Evolutionary conservation across 2,329 filamentous ascomycete species (phyloP), one percentile per base, ranked within the genome.

Genomic region (Coleophoma eucalyptorum): DNA sequence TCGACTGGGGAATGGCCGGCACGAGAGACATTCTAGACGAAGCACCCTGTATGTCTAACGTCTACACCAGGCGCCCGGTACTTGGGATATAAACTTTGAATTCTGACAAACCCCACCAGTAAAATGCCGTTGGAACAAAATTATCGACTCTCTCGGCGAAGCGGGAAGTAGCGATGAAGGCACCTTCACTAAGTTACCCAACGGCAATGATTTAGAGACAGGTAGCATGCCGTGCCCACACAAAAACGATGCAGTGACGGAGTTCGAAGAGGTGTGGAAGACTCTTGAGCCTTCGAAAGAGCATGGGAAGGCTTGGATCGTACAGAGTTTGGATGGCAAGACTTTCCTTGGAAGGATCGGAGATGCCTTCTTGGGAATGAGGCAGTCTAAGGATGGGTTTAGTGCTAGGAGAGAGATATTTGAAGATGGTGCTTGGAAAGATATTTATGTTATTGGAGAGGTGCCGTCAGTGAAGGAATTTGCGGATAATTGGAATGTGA

Each of bases 1-100:
- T 73, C 33, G 71, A 73, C 55, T 74, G 72, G 72, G 71, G 67
- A 1, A 68, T 73, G 50, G 71, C 72, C 1, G 72, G 72, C 7
- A 64, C 71, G 51, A 59, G 69, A 41, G 52, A 72, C 2, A 61
- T 71, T 6, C 61, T 72, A 50, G 62, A 61, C 15, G 46, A 59
- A 32, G 62, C 68, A 37, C 65, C 69, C 4, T 54, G 70, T 72
- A 59, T 33, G 66, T 62, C 18, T 35, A 20, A 13, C 43, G 8
- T 33, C n/a, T n/a, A 10, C 33, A 10, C 5, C 7, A 21, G 13
- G 15, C 21, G 12, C 12, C 20, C 45, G 41, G 20, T 21, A n/a
- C 16, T 13, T 0, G 21, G 15, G 34, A n/a, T 2, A 13, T 21
- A 2, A 15, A 31, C 42, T 12, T 8, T 38, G 35, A 38, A 31